These are phyloP conservation scores for Entonaema liquescens DNA, from an alignment of 495 filamentous ascomycete species.

Conservation along the genomic window DNA sequence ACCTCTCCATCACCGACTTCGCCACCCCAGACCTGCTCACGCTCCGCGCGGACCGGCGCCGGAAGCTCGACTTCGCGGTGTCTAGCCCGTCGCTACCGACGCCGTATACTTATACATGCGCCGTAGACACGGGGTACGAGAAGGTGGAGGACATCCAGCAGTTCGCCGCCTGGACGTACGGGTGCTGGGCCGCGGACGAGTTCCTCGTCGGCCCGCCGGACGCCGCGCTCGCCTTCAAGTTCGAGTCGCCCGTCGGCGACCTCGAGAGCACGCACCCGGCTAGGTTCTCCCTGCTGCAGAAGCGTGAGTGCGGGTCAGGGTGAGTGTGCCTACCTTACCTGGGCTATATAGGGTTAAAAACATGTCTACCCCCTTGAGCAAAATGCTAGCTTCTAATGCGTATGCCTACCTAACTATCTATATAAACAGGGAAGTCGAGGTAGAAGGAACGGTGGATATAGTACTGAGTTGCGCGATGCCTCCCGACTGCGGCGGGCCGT, in stretches of 20 bases:
- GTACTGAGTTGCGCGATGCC: not conserved
- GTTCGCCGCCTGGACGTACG: not conserved
- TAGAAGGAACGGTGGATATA: not conserved
- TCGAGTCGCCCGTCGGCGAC: not conserved
- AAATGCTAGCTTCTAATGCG: not conserved
- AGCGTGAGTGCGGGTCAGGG: not conserved
- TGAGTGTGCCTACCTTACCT: too few relatives aligned
- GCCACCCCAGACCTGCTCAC: not conserved
- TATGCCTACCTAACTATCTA: too few relatives aligned
- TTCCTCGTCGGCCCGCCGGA: not conserved
- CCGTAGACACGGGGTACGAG: not conserved
- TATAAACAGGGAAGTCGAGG: not conserved
- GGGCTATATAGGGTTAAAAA: too few relatives aligned
- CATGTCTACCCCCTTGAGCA: too few relatives aligned
- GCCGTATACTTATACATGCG: not conserved
- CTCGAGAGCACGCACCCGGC: not conserved
- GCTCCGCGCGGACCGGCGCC: not conserved
- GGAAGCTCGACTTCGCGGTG: not conserved
- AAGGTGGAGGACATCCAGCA: not conserved
- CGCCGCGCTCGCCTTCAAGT: not conserved
- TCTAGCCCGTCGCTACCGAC: not conserved
- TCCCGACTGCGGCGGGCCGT: not conserved
- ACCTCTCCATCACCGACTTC: not conserved
- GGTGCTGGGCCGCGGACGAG: not conserved
- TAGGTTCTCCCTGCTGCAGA: not conserved